Conservation (phyloP, 2,329 filamentous ascomycete genomes). For the Penicillium sp. region DNA sequence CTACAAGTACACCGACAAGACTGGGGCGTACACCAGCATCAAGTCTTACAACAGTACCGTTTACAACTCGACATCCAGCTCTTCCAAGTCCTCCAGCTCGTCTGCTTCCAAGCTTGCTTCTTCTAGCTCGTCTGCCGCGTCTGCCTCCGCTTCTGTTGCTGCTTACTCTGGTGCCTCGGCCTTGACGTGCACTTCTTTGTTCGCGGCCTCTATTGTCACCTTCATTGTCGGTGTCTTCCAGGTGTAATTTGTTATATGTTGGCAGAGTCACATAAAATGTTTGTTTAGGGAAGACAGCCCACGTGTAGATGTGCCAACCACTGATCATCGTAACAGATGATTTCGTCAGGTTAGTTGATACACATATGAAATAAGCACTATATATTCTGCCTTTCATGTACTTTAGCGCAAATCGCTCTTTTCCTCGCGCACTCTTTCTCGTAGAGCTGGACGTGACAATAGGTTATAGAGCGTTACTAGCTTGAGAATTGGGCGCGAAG, state of each 20-base stretch:
- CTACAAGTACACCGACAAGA: constrained; percentile 63
- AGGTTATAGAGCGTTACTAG: too few relatives aligned
- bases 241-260: background rate
- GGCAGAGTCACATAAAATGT: background rate
- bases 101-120: background rate
- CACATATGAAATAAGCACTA: too few relatives aligned
- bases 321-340: background rate
- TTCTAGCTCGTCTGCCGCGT: constrained; percentile 23
- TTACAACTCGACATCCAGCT: constrained; percentile 9
- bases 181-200: constrained; percentile 4
- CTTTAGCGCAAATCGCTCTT: too few relatives aligned
- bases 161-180: constrained; percentile 9
- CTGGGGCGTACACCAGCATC: constrained; percentile 65
- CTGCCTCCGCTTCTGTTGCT: constrained; percentile 25
- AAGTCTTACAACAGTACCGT: constrained; percentile 32
- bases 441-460: too few relatives aligned
- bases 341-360: too few relatives aligned
- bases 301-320: constrained; percentile 2
- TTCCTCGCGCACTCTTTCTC: too few relatives aligned
- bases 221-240: constrained; percentile 5
- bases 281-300: background rate
- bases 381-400: too few relatives aligned
- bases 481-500: too few relatives aligned
- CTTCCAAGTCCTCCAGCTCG: constrained; percentile 10
- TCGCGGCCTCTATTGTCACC: constrained; percentile 1